Base-by-base conservation (phyloP, 768 basidiomycete genomes). In the Lactifluus subvellereus region DNA sequence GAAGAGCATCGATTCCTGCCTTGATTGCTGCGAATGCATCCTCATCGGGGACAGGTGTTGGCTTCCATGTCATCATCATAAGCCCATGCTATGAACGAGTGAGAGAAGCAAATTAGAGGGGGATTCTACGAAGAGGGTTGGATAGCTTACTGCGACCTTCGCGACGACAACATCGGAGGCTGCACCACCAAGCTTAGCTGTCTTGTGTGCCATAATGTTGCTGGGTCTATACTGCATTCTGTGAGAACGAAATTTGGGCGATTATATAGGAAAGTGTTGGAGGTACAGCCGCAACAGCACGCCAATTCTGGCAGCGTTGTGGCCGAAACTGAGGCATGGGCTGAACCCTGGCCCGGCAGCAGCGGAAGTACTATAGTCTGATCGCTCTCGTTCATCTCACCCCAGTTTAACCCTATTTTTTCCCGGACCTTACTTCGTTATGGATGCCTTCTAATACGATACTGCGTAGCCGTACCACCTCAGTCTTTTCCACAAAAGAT, bases 11-110 rank as follows among this genome's bases (percentile, higher is more conserved):
- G 57, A 82, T 67, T 3, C 78, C 78, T 9, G 78, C 78, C 69
- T 81, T 83, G 74, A 89, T 85, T 6, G 83, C 76, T 40, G 79
- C 82, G 64, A 89, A 87, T 16, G 81, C 81, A 43, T 82, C 77
- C 61, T 84, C 84, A 61, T 88, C 85, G 1, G 82, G 73, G 42
- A 79, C 72, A 10, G 77, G 76, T 18, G 68, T 72, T n/a, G 78
- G 74, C 20, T 67, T 78, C 84, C 77, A 82, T 74, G 82, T 86
- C 77, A 85, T 80, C 69, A 78, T 74, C 82, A 84, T 82, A 54
- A 85, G 73, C 0, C 84, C 84, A 38, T 67, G 68, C 82, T 78
- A 73, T 75, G 48, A 30, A 37, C 6, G 10, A n/a, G 18, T 30
- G 10, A 48, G 53, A 33, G n/a, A 6, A 50, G 1, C 27, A 27